Conservation (phyloP, 2,329 filamentous ascomycete genomes). For the Beauveria caledonica region DNA sequence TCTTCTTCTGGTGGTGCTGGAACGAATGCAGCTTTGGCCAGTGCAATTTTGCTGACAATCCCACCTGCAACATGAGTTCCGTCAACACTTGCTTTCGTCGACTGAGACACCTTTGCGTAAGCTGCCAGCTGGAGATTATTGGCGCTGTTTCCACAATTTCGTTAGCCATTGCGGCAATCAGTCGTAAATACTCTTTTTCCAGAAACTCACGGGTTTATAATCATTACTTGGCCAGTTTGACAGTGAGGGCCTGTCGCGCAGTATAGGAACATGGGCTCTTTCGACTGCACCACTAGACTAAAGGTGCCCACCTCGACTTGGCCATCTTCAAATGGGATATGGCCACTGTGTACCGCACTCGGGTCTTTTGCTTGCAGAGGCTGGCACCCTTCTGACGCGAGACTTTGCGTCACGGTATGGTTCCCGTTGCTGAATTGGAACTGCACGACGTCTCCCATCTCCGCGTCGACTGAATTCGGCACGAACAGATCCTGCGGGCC, state of each 20-base stretch:
- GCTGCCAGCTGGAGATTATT: constrained; percentile 2
- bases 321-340: constrained; percentile 29
- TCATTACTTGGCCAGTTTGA: constrained; percentile 40
- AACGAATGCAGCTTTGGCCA: background rate
- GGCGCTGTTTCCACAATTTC: background rate
- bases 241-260: constrained; percentile 42
- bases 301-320: constrained; percentile 35
- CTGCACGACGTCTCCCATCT: constrained; percentile 30
- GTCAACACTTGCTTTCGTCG: constrained; percentile 17
- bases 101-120: constrained; percentile 8
- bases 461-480: constrained; percentile 27
- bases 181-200: background rate
- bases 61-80: constrained; percentile 16
- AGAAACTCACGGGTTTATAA: constrained; percentile 37
- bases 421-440: constrained; percentile 37
- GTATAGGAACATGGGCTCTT: constrained; percentile 41
- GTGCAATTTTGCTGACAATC: background rate
- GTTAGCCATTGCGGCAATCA: background rate
- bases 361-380: constrained; percentile 27
- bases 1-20: background rate
- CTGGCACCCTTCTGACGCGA: constrained; percentile 27
- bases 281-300: constrained; percentile 35
- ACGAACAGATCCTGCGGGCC: constrained; percentile 29
- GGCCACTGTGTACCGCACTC: constrained; percentile 30
- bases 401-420: constrained; percentile 35